Base-by-base conservation (phyloP, 2,329 filamentous ascomycete species). In the Diaporthe humulicola region DNA sequence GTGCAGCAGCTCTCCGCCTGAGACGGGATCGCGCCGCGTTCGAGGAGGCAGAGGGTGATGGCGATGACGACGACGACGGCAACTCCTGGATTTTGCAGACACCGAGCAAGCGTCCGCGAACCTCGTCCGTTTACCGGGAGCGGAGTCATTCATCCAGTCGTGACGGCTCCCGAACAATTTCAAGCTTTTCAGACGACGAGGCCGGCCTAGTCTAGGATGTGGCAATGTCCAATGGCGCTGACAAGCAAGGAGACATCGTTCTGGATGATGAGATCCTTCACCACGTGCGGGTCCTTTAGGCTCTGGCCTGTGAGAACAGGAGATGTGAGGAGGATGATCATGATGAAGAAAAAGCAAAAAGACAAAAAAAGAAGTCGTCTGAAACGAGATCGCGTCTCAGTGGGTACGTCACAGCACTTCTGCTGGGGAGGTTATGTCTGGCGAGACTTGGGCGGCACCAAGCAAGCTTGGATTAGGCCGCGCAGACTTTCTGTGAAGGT, bases 81-180 rank as follows among this genome's bases (percentile, higher is more conserved):
- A n/a, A n/a, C n/a, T n/a, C 30, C 22, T 0, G 4, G 22, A 19
- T 22, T 6, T 19, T n/a, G 12, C 12, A 50, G 5, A 50, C 61
- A 25, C 61, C 61, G 25, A 67, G 61, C 61, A 67, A 67, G 42
- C 61, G 61, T 3, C 28, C 19, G 19, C 61, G 42, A 12, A 33
- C 14, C 10, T 48, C 9, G 1, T 8, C 8, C 7, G 45, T 10
- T 14, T n/a, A 19, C 19, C 19, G n/a, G 56, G 10, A 9, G 15
- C 4, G 17, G 17, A 12, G 19, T 38, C 3, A n/a, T 2, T 4
- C 9, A 10, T 14, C 19, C 33, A 38, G 15, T 1, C 8, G 25
- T 48, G 60, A 10, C 3, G 4, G 17, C 9, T 48, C 60, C 14
- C 60, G 10, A 17, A 48, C 40, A 1, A 17, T 3, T 1, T n/a